phyloP scores from a whole-genome alignment of 768 basidiomycete species.

The Lactarius sanguifluus region DNA sequence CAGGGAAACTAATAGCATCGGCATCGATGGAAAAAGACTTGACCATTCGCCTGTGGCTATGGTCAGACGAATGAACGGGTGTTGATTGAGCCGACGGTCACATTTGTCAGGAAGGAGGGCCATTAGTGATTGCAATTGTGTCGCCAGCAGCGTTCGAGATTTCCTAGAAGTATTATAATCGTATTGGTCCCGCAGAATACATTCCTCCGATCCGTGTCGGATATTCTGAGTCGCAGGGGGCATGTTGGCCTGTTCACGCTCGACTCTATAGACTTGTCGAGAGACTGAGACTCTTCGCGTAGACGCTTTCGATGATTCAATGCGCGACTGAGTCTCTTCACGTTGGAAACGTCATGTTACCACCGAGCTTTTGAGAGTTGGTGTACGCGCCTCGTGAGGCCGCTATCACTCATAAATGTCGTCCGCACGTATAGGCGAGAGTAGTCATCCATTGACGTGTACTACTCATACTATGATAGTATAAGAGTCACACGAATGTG shows the following conservation, averaged over 20 bases:
- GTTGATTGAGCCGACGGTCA: not conserved
- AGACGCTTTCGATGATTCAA: not conserved
- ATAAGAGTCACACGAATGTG: slow-evolving; percentile 1
- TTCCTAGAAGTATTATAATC: not conserved
- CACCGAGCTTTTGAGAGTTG: not conserved
- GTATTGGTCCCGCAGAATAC: not conserved
- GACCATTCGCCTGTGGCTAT: slow-evolving; percentile 79
- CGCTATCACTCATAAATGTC: not conserved
- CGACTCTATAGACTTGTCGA: not conserved
- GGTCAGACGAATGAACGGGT: slow-evolving; percentile 35
- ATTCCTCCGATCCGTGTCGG: not conserved
- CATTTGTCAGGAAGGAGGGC: too few species aligned
- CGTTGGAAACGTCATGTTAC: not conserved
- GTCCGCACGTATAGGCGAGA: not conserved
- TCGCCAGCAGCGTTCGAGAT: not conserved
- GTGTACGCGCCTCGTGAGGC: not conserved
- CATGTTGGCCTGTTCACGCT: not conserved
- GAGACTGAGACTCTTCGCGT: not conserved
- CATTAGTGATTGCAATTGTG: not conserved
- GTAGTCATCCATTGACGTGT: not conserved
- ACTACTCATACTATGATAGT: too few species aligned
- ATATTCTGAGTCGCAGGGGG: not conserved
- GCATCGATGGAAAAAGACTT: slow-evolving; percentile 90
- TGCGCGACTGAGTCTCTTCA: not conserved
- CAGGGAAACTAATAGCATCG: slow-evolving; percentile 72